Conservation (phyloP, 129 eudicot species). For the Helianthus annuus region HanXRQr2.0-SUNRISE NC_035449.2:40871801-40872300, state of each 20-base stretch:
- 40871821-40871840: slow-evolving; percentile 48
- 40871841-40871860: slow-evolving; percentile 51
- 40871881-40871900: slow-evolving; percentile 26
- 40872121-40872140: slow-evolving; percentile 37
- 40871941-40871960: slow-evolving; percentile 44
- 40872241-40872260: slow-evolving; percentile 24
- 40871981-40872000: neutral
- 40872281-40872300: slow-evolving; percentile 18
- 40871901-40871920: slow-evolving; percentile 29
- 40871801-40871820: slow-evolving; percentile 57
- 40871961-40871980: slow-evolving; percentile 40
- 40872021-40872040: neutral
- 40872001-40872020: neutral
- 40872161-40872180: slow-evolving; percentile 47
- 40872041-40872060: slow-evolving; percentile 33
- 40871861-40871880: slow-evolving; percentile 41
- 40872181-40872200: slow-evolving; percentile 42
- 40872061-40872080: slow-evolving; percentile 40
- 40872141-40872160: slow-evolving; percentile 42
- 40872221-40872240: slow-evolving; percentile 41
- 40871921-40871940: slow-evolving; percentile 51
- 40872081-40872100: slow-evolving; percentile 45
- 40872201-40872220: slow-evolving; percentile 64
- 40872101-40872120: slow-evolving; percentile 62
- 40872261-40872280: slow-evolving; percentile 26